phyloP scores from a whole-genome alignment of 2,329 filamentous ascomycete genomes.

The Thelonectria discophora region DNA sequence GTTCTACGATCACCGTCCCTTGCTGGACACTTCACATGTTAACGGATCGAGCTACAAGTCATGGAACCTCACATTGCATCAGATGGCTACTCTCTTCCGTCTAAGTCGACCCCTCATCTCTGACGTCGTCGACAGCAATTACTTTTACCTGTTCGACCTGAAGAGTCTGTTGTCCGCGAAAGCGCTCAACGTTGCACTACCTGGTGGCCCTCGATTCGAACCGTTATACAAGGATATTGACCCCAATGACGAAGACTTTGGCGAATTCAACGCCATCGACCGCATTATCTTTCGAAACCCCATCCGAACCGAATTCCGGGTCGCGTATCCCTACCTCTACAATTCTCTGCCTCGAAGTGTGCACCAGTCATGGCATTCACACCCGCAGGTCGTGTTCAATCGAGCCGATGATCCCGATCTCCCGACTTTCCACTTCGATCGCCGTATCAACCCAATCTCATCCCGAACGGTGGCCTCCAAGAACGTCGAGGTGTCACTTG shows the following conservation, averaged over 20 bases:
- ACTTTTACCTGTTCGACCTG: conserved; percentile 96
- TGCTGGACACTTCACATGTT: conserved; percentile 90
- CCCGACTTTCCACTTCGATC: conserved; percentile 97
- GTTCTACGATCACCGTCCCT: conserved; percentile 95
- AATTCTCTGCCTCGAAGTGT: conserved; percentile 96
- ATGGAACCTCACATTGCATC: conserved; percentile 91
- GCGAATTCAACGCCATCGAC: conserved; percentile 99
- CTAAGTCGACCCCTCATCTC: conserved; percentile 90
- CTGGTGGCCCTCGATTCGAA: conserved; percentile 96
- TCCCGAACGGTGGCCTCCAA: conserved; percentile 93
- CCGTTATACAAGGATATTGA: conserved; percentile 98
- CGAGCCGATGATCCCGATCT: conserved; percentile 87
- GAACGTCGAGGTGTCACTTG: conserved; percentile 90
- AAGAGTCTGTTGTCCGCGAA: conserved; percentile 97
- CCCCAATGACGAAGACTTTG: conserved; percentile 98
- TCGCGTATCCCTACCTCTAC: conserved; percentile 94
- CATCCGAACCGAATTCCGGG: conserved; percentile 93
- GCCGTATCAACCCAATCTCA: conserved; percentile 97
- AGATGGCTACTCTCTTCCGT: conserved; percentile 96
- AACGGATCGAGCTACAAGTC: conserved; percentile 96
- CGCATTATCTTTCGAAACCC: conserved; percentile 98
- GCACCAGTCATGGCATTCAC: conserved; percentile 90
- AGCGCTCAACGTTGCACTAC: conserved; percentile 94
- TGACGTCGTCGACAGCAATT: conserved; percentile 94
- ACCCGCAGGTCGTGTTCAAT: conserved; percentile 92